Percentiles rank a stretch among this genome's conserved stretches.
phyloP scores from a whole-genome alignment of 148 eudicot species.

The Nepenthes gracilis region DNA sequence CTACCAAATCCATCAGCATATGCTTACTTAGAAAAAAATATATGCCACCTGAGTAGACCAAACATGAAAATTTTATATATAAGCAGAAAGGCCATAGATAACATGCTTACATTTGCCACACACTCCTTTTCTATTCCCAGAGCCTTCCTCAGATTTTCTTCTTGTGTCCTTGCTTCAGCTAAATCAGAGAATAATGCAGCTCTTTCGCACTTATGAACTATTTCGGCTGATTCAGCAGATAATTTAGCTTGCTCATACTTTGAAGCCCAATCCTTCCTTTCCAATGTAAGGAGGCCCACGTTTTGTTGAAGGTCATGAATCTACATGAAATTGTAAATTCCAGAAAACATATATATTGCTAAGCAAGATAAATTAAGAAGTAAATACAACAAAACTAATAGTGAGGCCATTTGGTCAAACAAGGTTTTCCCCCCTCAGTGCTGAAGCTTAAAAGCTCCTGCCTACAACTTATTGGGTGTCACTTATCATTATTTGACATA shows the following conservation, averaged over 20 bases:
- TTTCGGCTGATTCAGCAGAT: slow-evolving; percentile 49
- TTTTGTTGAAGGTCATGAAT: slow-evolving; percentile 67
- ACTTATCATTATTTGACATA: too few species aligned
- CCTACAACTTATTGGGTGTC: too few species aligned
- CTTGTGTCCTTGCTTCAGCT: slow-evolving; percentile 71
- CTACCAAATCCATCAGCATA: slow-evolving; percentile 19
- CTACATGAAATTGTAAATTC: slow-evolving; percentile 21
- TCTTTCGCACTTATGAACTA: slow-evolving; percentile 42
- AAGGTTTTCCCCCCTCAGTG: too few species aligned
- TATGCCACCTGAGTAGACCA: background rate
- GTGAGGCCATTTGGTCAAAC: too few species aligned
- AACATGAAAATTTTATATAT: slow-evolving; percentile 1
- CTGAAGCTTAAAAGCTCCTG: too few species aligned
- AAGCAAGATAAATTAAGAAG: too few species aligned
- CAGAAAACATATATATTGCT: too few species aligned
- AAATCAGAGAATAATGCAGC: slow-evolving; percentile 47
- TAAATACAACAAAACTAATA: too few species aligned
- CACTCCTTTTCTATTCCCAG: slow-evolving; percentile 89
- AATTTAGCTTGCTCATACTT: slow-evolving; percentile 58
- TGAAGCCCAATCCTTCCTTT: slow-evolving; percentile 72
- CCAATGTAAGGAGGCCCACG: slow-evolving; percentile 82
- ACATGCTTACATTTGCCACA: slow-evolving; percentile 59
- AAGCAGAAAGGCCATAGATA: background rate
- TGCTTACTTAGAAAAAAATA: slow-evolving; percentile 4
- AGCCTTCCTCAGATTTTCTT: slow-evolving; percentile 73